A percentile compares a stretch with the other conserved stretches of the same genome.
Evolutionary conservation across 306 rosid genomes (phyloP).

Genomic region (Hylodesmum podocarpum): DNA sequence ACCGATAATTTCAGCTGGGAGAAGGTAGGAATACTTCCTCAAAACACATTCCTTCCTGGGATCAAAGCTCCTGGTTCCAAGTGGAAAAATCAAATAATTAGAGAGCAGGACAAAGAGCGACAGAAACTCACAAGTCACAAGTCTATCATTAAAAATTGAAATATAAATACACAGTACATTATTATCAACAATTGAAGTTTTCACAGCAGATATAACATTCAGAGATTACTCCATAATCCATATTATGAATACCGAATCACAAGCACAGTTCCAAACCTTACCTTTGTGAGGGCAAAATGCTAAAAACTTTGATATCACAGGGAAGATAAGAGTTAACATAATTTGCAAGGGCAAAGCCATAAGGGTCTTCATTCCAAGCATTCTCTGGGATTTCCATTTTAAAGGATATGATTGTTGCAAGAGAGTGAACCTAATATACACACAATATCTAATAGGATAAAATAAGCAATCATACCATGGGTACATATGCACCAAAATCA

Average conservation of each 20-base stretch:
- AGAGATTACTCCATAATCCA: background rate
- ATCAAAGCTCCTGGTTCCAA: constrained; percentile 70
- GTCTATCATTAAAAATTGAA: constrained; percentile 8
- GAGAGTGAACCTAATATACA: constrained; percentile 71
- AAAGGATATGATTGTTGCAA: constrained; percentile 77
- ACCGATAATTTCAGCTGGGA: constrained; percentile 84
- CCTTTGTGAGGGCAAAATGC: constrained; percentile 83
- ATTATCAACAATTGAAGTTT: background rate
- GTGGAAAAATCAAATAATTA: constrained; percentile 19
- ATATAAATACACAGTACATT: background rate
- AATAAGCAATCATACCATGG: background rate
- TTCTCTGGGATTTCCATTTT: constrained; percentile 88
- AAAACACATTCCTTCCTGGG: constrained; percentile 82
- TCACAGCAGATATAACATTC: background rate
- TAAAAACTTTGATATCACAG: constrained; percentile 59
- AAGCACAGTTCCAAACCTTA: constrained; percentile 38
- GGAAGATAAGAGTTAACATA: constrained; percentile 75
- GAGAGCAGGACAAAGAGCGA: background rate
- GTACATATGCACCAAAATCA: background rate
- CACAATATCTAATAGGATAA: constrained; percentile 16
- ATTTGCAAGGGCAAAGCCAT: constrained; percentile 66
- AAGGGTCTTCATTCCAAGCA: constrained; percentile 74
- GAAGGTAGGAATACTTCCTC: constrained; percentile 77
- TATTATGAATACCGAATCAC: background rate
- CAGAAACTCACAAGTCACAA: background rate